Base-by-base conservation (phyloP, 768 basidiomycete genomes). In the Termitomyces sp. region DNA sequence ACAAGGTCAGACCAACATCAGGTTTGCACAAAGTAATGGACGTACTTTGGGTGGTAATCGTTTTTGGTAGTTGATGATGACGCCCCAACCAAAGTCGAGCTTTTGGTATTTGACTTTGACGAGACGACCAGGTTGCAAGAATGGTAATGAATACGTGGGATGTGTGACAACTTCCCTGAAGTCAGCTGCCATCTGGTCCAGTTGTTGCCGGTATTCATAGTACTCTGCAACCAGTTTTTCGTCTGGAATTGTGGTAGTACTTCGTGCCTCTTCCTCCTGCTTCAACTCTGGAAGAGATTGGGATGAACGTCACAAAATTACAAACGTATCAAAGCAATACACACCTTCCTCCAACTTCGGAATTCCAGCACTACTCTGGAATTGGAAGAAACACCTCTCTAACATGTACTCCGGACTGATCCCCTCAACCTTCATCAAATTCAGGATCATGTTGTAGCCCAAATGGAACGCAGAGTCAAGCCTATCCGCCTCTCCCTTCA, bases 351-450 rank as follows among this genome's bases (percentile, higher is more conserved):
- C 90, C 8, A 96, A 76, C 54, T 79, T 74, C 1, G 97, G 97
- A 53, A 98, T 90, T n/a, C 89, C 28, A 28, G 90, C 86, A 63
- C 84, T 94, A 73, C 92, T 98, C 76, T 99, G 97, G 77, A 98
- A 98, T 74, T 99, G 97, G 82, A 92, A 92, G 82, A 99, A 99
- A 77, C 95, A 98, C 51, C 92, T 81, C 75, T 97, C 93, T 12
- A 99, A 81, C 96, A 99, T 98, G 73, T 84, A 98, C 76, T 99
- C 97, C 7, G 97, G 97, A 68, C 93, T 98, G 67, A 99, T 89
- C 6, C 96, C 96, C 74, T 99, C 97, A n/a, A 99, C 97, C 71
- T 98, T 91, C 87, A 99, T 96, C 65, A 99, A 76, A 75, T 98
- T 99, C 70, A 99, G 79, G 36, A 99, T 85, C 97, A 99, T 99